Base-by-base conservation (phyloP, 1,284 basidiomycete genomes). In the Fomes fomentarius region DNA sequence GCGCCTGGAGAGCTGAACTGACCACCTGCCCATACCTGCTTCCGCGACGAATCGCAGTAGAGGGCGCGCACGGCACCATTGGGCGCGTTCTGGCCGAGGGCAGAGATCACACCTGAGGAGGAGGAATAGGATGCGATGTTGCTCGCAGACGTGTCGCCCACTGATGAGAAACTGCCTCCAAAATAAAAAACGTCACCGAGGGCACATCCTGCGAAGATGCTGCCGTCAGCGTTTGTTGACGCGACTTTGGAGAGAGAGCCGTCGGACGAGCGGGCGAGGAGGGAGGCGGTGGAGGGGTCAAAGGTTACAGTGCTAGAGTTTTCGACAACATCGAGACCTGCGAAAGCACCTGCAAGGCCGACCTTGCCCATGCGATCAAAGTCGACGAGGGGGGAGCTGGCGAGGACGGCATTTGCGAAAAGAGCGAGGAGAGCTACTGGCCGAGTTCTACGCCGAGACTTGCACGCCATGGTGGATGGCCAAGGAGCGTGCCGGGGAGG, bases 351-450 rank as follows among this genome's bases (percentile, higher is more conserved):
- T 33, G 88, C 85, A 40, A 97, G 78, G 51, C 86, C 93, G 53
- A 97, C 94, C 52, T 79, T 85, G 60, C 94, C 94, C 91, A 96
- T 95, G 57, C 89, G 87, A 66, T 89, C 79, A 71, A 93, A 96
- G 74, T 97, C 93, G 73, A 97, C 85, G 65, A 84, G 80, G 31
- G 94, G 94, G 42, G 91, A 73, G 46, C 82, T 74, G 12, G 89
- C 85, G 57, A 76, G 73, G 53, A 73, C 83, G 67, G 70, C 61
- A 69, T 71, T 60, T 33, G 69, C 56, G 54, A 71, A 60, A 35
- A 65, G 44, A 53, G 73, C 45, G 47, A 71, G 47, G 45, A 63
- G 49, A 31, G 52, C 38, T 57, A 58, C 24, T 40, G 50, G 44
- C 51, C 47, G 37, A 39, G 52, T 47, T 51, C 49, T 56, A 50